Evolutionary conservation across 148 eudicot species (phyloP).

Genomic region (Linanthus parryae): DNA sequence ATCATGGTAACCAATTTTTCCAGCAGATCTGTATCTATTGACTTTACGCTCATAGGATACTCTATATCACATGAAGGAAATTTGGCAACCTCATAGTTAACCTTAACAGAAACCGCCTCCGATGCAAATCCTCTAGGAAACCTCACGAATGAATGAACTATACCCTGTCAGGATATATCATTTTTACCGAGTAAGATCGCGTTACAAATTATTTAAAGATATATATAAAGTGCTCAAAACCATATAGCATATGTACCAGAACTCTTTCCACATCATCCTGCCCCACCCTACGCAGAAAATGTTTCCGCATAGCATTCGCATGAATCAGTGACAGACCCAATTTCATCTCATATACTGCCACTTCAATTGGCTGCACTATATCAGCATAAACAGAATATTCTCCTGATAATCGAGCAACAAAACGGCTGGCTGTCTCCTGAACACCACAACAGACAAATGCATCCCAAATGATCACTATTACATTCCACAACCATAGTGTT

Average conservation of each 20-base stretch:
- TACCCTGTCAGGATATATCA: slow-evolving; percentile 40
- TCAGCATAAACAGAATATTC: slow-evolving; percentile 62
- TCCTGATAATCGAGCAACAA: slow-evolving; percentile 62
- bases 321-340: slow-evolving; percentile 65
- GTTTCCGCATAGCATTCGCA: slow-evolving; percentile 42
- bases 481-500: too few species aligned
- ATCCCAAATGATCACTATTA: too few species aligned
- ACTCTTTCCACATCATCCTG: slow-evolving; percentile 32
- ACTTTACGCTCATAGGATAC: slow-evolving; percentile 28
- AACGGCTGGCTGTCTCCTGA: slow-evolving; percentile 67
- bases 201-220: background rate
- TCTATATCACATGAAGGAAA: slow-evolving; percentile 32
- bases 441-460: too few species aligned
- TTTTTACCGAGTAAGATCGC: background rate
- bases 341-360: slow-evolving; percentile 90
- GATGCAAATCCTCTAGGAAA: slow-evolving; percentile 60
- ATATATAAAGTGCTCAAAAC: background rate
- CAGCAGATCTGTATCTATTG: slow-evolving; percentile 44
- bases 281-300: slow-evolving; percentile 32
- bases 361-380: slow-evolving; percentile 80
- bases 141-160: slow-evolving; percentile 62
- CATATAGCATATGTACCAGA: slow-evolving; percentile 66
- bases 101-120: slow-evolving; percentile 34
- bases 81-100: slow-evolving; percentile 19
- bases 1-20: slow-evolving; percentile 38